Percentiles rank a stretch among this genome's conserved stretches.
phyloP scores from a whole-genome alignment of 2,329 filamentous ascomycete genomes.

The Diplocarpon mali region DNA sequence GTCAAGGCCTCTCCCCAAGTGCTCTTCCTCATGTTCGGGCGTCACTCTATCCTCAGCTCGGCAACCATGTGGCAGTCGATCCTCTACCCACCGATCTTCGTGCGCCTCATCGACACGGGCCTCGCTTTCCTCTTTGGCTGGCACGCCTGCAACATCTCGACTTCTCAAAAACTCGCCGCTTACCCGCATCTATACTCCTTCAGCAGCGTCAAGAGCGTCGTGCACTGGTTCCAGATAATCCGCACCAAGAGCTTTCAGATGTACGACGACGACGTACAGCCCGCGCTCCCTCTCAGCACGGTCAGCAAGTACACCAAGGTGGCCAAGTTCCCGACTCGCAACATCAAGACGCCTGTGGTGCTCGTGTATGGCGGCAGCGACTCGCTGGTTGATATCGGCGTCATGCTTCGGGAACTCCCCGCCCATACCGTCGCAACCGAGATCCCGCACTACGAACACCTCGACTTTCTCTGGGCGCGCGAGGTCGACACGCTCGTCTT shows the following conservation, averaged over 20 bases:
- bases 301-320: conserved; percentile 87
- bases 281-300: conserved; percentile 58
- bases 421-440: conserved; percentile 74
- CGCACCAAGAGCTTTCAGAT: conserved; percentile 94
- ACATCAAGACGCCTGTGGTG: conserved; percentile 92
- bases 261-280: conserved; percentile 90
- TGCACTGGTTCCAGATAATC: conserved; percentile 99
- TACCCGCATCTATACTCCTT: conserved; percentile 96
- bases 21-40: conserved; percentile 83
- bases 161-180: conserved; percentile 83
- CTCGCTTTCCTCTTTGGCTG: conserved; percentile 82
- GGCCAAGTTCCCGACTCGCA: conserved; percentile 88
- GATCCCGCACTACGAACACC: conserved; percentile 87
- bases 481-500: conserved; percentile 81
- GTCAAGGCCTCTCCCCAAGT: conserved; percentile 90
- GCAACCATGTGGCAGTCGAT: conserved; percentile 97
- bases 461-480: conserved; percentile 90
- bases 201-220: conserved; percentile 91
- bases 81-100: conserved; percentile 87
- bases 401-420: conserved; percentile 85
- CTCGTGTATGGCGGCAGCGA: conserved; percentile 90
- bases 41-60: conserved; percentile 81
- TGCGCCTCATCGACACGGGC: conserved; percentile 72
- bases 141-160: conserved; percentile 72
- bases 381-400: conserved; percentile 83